These are phyloP conservation scores for Aspergillus sp. DNA, from an alignment of 2,329 filamentous ascomycete species.

Conservation along the genomic window DNA sequence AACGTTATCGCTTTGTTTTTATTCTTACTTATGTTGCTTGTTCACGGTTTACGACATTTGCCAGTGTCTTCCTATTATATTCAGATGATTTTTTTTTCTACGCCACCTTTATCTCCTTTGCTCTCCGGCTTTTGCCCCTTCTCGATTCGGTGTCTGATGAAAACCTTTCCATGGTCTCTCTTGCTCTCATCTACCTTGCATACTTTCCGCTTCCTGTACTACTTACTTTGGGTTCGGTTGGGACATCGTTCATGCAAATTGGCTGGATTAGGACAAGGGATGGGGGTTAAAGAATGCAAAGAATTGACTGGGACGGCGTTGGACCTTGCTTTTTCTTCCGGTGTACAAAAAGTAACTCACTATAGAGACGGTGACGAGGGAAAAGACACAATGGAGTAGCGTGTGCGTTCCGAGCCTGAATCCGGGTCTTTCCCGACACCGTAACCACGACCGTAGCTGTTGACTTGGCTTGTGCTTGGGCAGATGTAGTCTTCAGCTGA, in stretches of 20 bases:
- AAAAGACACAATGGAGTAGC: background rate
- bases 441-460: background rate
- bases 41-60: constrained; percentile 22
- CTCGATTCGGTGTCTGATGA: constrained; percentile 21
- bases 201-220: constrained; percentile 27
- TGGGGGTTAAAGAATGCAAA: constrained; percentile 22
- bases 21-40: constrained; percentile 22
- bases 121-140: constrained; percentile 19
- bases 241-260: constrained; percentile 24
- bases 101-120: constrained; percentile 21
- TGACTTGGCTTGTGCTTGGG: background rate
- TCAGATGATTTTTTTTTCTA: constrained; percentile 15
- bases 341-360: constrained; percentile 1
- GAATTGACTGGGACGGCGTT: constrained; percentile 25
- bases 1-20: constrained; percentile 26
- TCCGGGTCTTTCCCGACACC: background rate
- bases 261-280: constrained; percentile 25
- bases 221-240: constrained; percentile 27
- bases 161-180: constrained; percentile 18
- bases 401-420: background rate
- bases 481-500: background rate
- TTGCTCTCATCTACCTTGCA: constrained; percentile 26
- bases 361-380: constrained; percentile 2
- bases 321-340: constrained; percentile 3
- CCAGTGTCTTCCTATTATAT: constrained; percentile 18